Base-by-base conservation (phyloP, 1,284 basidiomycete species). In the Cryptococcus sp. region DNA sequence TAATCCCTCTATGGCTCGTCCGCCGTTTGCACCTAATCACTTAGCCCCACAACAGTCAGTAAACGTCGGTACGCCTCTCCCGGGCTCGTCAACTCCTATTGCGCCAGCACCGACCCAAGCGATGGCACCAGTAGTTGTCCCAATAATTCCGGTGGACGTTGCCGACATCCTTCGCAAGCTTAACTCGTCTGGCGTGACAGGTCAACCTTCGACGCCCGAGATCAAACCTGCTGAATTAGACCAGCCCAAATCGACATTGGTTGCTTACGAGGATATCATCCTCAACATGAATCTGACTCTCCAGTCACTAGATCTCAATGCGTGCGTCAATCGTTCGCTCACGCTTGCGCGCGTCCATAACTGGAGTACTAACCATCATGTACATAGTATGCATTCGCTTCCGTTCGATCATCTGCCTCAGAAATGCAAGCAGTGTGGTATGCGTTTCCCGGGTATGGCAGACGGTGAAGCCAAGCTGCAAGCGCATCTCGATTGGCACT, bases 401-500 rank as follows among this genome's bases (percentile, higher is more conserved):
- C 80, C 95, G 52, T 91, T 91, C 67, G 83, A 86, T 59, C 85
- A 85, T 59, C 82, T 95, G 22, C 84, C 89, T 11, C 81, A 86
- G 22, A 89, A 93, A 78, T 99, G 95, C 82, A 92, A 89, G 77
- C 95, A 98, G 74, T 99, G 95, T 81, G 91, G 90, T 11, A 81
- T 91, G 62, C 87, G 96, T 54, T 97, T 95, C 77, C 82, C 88
- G 47, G 31, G 31, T 35, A 35, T 35, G 31, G 31, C 31, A 35
- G 87, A 90, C 64, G 86, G 85, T 42, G 70, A 69, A 20, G 64
- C 89, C 79, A 83, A 83, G 25, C 85, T 94, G 81, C 87, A 96
- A 68, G 85, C 88, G 55, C 96, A 99, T 74, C 84, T 99, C 67
- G 96, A 99, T 76, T 91, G 93, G 89, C 96, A 99, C 79, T 98